phyloP scores from a whole-genome alignment of 495 filamentous ascomycete genomes.

The Bryoglossum gracile region DNA sequence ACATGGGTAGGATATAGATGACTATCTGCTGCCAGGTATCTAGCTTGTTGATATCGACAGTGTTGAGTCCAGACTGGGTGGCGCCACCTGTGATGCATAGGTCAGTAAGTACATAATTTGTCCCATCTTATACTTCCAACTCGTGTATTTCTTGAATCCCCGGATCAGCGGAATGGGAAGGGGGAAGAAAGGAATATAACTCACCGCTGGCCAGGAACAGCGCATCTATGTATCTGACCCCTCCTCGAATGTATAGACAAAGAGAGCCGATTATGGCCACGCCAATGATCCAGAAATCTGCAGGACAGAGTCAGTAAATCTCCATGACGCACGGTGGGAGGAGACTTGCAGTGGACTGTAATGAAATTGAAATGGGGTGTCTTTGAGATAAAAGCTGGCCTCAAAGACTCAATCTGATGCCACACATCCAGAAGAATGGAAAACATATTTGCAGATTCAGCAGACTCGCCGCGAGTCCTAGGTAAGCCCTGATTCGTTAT shows the following conservation, averaged over 20 bases:
- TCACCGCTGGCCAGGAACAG: slow-evolving; percentile 79
- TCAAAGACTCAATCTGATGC: slow-evolving; percentile 36
- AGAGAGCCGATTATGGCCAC: slow-evolving; percentile 65
- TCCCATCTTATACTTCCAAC: too few species aligned
- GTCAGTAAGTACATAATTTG: too few species aligned
- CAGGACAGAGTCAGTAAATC: slow-evolving; percentile 1
- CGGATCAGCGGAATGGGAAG: too few species aligned
- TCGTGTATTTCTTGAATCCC: too few species aligned
- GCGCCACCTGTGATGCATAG: slow-evolving; percentile 69
- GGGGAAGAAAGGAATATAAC: too few species aligned
- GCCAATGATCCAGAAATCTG: slow-evolving; percentile 72
- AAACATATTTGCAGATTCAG: slow-evolving; percentile 6
- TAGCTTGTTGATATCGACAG: slow-evolving; percentile 68
- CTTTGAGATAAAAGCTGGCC: slow-evolving; percentile 43
- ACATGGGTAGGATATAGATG: slow-evolving; percentile 61
- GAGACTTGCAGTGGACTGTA: slow-evolving; percentile 63
- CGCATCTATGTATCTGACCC: slow-evolving; percentile 75
- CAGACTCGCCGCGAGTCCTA: not conserved
- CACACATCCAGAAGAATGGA: slow-evolving; percentile 22
- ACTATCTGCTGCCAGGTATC: slow-evolving; percentile 70
- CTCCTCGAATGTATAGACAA: slow-evolving; percentile 54
- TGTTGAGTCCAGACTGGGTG: slow-evolving; percentile 90
- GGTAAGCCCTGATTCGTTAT: too few species aligned
- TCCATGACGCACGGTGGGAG: not conserved
- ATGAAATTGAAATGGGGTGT: slow-evolving; percentile 76